Percentiles rank a stretch among this genome's conserved stretches.
Evolutionary conservation across 2,329 filamentous ascomycete genomes (phyloP).

Genomic region (Aspergillus costaricaensis): DNA sequence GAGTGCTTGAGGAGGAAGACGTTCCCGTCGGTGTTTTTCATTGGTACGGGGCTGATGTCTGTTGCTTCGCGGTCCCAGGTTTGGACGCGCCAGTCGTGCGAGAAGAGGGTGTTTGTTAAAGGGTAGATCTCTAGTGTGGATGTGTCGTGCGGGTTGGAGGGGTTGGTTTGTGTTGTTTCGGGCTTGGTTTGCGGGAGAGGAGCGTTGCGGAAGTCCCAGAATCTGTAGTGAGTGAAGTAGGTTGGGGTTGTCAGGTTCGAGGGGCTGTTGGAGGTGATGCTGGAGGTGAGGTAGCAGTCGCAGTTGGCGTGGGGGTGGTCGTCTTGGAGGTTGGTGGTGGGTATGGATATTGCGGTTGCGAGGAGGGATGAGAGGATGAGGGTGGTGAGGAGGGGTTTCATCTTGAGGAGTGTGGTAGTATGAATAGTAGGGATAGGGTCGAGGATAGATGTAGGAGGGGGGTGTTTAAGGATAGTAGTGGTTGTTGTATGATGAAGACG

Average conservation of each 20-base stretch:
- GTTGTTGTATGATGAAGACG: background rate
- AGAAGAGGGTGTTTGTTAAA: slow-evolving; percentile 36
- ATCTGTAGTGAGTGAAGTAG: slow-evolving; percentile 54
- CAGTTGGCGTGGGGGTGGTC: slow-evolving; percentile 30
- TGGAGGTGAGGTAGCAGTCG: slow-evolving; percentile 51
- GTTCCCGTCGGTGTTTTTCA: slow-evolving; percentile 51
- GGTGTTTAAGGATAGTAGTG: background rate
- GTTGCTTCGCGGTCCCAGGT: slow-evolving; percentile 48
- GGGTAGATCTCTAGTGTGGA: slow-evolving; percentile 22
- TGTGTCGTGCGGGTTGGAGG: background rate
- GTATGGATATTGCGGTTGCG: background rate
- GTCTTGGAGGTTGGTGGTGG: slow-evolving; percentile 6
- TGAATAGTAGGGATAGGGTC: background rate
- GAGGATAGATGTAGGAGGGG: background rate
- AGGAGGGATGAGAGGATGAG: slow-evolving; percentile 5
- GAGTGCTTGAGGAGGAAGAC: slow-evolving; percentile 45
- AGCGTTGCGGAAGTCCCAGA: slow-evolving; percentile 55
- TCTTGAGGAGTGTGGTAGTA: background rate
- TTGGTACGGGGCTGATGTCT: slow-evolving; percentile 41
- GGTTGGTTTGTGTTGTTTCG: background rate
- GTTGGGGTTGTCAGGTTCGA: slow-evolving; percentile 40
- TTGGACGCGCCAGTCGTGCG: slow-evolving; percentile 46
- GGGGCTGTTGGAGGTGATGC: slow-evolving; percentile 47
- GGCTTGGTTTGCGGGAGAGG: slow-evolving; percentile 22
- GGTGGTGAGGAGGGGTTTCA: slow-evolving; percentile 1